phyloP scores from a whole-genome alignment of 345 rosid species.

The Excoecaria agallocha region DNA sequence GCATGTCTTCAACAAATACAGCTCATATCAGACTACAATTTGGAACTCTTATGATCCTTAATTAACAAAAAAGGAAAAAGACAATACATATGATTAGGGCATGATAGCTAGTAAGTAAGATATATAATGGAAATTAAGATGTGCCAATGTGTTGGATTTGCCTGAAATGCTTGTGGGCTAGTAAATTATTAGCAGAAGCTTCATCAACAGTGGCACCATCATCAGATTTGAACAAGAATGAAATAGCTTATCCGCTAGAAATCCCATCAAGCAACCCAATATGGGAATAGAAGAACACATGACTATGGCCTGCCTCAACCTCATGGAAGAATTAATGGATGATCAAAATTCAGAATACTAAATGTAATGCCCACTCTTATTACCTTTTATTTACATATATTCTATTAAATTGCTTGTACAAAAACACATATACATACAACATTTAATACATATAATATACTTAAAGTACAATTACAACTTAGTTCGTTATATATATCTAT shows the following conservation, averaged over 20 bases:
- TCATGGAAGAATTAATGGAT: conserved; percentile 10
- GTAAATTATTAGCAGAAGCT: conserved; percentile 1
- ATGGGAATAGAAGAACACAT: conserved; percentile 24
- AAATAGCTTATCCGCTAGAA: not conserved
- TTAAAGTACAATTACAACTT: too few species aligned
- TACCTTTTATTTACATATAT: too few species aligned
- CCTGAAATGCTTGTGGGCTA: conserved; percentile 26
- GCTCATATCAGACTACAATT: too few species aligned
- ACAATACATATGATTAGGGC: not conserved
- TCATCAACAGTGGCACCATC: not conserved
- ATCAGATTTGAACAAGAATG: conserved; percentile 1
- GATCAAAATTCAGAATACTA: not conserved
- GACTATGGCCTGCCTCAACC: conserved; percentile 10
- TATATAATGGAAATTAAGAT: not conserved
- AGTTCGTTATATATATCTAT: too few species aligned
- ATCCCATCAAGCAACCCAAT: conserved; percentile 6
- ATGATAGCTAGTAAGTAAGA: too few species aligned
- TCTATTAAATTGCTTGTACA: too few species aligned
- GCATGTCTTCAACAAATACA: too few species aligned
- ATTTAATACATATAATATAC: too few species aligned
- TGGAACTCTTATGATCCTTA: too few species aligned
- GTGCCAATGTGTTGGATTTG: conserved; percentile 20
- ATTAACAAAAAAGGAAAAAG: not conserved
- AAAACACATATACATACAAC: too few species aligned
- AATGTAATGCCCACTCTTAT: too few species aligned